phyloP scores from a whole-genome alignment of 176 grass and related monocot genomes.

The Saccharum officinarum region DNA sequence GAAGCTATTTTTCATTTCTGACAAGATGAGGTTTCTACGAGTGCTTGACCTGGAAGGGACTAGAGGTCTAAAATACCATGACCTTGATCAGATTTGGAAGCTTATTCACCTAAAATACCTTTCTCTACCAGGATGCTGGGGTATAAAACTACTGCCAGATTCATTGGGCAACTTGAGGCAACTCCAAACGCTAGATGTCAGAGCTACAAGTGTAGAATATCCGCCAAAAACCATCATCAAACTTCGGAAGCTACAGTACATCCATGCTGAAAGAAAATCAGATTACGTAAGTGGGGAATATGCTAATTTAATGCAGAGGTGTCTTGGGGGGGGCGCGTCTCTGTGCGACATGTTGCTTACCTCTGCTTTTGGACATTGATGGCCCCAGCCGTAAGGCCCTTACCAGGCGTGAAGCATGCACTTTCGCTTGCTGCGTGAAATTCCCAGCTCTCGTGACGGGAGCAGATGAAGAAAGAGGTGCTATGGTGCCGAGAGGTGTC shows the following conservation, averaged over 20 bases:
- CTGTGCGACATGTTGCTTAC: background rate
- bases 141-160: background rate
- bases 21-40: background rate
- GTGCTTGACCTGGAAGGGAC: background rate
- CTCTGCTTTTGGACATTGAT: background rate
- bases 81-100: background rate
- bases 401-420: background rate
- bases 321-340: fast-evolving
- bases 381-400: background rate
- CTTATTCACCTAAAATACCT: conserved; percentile 5
- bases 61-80: background rate
- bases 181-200: background rate
- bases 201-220: fast-evolving
- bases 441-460: fast-evolving
- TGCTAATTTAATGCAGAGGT: fast-evolving
- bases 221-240: background rate
- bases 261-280: fast-evolving
- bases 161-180: background rate
- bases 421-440: background rate
- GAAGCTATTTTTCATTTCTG: background rate
- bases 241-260: background rate
- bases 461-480: fast-evolving
- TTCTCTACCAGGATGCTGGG: background rate
- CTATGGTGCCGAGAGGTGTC: background rate
- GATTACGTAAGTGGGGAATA: fast-evolving